phyloP scores from a whole-genome alignment of 2,329 filamentous ascomycete genomes.

The Cordyceps fumosorosea region DNA sequence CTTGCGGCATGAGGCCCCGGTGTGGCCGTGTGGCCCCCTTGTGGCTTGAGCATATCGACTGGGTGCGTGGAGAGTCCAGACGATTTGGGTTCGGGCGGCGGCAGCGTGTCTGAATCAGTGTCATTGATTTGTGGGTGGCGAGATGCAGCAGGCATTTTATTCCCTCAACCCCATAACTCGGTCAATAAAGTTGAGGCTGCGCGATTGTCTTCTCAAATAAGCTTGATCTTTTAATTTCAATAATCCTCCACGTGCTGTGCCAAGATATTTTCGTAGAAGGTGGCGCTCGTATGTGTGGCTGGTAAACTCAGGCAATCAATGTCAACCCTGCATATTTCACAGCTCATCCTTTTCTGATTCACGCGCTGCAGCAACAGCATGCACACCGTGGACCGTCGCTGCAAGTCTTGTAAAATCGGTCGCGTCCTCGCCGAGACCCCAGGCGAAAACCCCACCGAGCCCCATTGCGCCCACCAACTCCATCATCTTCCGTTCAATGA shows the following conservation, averaged over 20 bases:
- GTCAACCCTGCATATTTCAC: constrained; percentile 14
- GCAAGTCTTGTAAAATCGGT: constrained; percentile 35
- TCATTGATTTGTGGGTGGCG: constrained; percentile 6
- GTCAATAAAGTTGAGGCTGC: background rate
- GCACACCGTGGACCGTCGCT: constrained; percentile 25
- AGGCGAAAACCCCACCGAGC: constrained; percentile 68
- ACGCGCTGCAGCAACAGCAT: constrained; percentile 4
- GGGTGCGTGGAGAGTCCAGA: constrained; percentile 7
- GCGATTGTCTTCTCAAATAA: background rate
- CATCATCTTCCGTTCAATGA: constrained; percentile 56
- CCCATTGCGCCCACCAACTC: constrained; percentile 48
- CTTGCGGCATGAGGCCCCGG: background rate
- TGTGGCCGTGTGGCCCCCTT: background rate
- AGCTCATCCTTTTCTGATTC: constrained; percentile 23
- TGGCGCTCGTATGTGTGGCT: background rate
- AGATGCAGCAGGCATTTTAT: background rate
- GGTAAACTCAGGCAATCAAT: background rate
- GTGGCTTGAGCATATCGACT: constrained; percentile 5
- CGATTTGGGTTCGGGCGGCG: background rate
- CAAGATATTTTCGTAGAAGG: background rate
- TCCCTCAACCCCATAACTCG: background rate
- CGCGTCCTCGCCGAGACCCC: constrained; percentile 65
- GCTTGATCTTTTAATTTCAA: background rate
- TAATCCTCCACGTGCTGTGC: background rate
- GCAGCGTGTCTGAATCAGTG: background rate